Conservation (phyloP, 1,139 yeast genomes). For the Lodderomyces metapsilosis region DNA sequence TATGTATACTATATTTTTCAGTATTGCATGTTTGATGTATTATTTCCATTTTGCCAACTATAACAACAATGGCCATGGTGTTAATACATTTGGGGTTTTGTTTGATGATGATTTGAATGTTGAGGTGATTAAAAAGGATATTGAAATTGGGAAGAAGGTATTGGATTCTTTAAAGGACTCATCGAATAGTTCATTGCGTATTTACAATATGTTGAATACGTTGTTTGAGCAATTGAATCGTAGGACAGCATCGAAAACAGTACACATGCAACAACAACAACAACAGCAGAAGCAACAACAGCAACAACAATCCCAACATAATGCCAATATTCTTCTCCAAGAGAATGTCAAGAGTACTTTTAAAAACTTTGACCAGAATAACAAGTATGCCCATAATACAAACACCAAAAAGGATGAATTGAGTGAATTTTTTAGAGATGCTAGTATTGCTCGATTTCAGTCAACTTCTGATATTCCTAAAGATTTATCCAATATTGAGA, state of each 20-base stretch:
- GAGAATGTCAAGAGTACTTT: slow-evolving; percentile 29
- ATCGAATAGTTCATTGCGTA: slow-evolving; percentile 76
- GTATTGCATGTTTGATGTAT: slow-evolving; percentile 83
- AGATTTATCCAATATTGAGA: slow-evolving; percentile 7
- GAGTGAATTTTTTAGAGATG: slow-evolving; percentile 14
- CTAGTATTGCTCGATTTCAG: slow-evolving; percentile 14
- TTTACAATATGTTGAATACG: slow-evolving; percentile 74
- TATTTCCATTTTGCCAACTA: slow-evolving; percentile 72
- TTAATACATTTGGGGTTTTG: slow-evolving; percentile 46
- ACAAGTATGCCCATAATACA: slow-evolving; percentile 21
- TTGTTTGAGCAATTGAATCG: slow-evolving; percentile 79
- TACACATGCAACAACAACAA: slow-evolving; percentile 5
- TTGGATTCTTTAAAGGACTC: slow-evolving; percentile 69
- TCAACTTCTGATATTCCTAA: slow-evolving; percentile 13
- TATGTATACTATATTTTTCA: slow-evolving; percentile 86
- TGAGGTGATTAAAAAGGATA: slow-evolving; percentile 71
- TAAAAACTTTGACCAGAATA: slow-evolving; percentile 36
- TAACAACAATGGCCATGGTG: slow-evolving; percentile 25
- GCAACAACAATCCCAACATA: slow-evolving; percentile 2
- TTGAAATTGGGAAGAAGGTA: slow-evolving; percentile 77
- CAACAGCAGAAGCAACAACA: background rate
- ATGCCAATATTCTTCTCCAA: slow-evolving; percentile 14
- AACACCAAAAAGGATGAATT: slow-evolving; percentile 10
- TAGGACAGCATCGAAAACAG: slow-evolving; percentile 51
- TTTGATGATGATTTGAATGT: slow-evolving; percentile 62